phyloP scores from a whole-genome alignment of 1,284 basidiomycete genomes.

The Apiotrichum porosum region DNA sequence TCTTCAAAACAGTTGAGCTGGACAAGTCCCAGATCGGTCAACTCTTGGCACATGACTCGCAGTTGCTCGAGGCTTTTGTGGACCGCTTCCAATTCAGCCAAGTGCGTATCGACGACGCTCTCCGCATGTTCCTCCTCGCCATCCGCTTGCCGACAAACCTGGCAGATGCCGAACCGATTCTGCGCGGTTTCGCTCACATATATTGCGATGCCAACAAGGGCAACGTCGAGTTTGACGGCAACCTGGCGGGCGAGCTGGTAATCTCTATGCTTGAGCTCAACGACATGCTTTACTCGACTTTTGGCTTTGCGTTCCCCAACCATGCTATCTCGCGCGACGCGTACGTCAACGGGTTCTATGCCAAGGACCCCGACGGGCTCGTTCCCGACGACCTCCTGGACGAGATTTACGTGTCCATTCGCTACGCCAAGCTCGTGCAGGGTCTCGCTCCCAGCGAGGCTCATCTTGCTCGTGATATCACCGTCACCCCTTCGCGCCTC shows the following conservation, averaged over 20 bases:
- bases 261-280: slow-evolving; percentile 70
- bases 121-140: slow-evolving; percentile 81
- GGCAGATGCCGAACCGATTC: slow-evolving; percentile 57
- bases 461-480: slow-evolving; percentile 49
- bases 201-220: slow-evolving; percentile 87
- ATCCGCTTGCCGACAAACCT: slow-evolving; percentile 62
- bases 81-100: slow-evolving; percentile 79
- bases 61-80: slow-evolving; percentile 74
- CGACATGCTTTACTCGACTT: slow-evolving; percentile 43
- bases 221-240: slow-evolving; percentile 69
- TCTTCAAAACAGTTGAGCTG: slow-evolving; percentile 79
- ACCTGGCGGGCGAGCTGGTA: slow-evolving; percentile 70
- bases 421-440: slow-evolving; percentile 65
- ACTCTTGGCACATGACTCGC: slow-evolving; percentile 70
- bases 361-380: slow-evolving; percentile 62
- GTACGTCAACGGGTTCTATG: slow-evolving; percentile 72
- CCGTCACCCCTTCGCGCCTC: slow-evolving; percentile 62
- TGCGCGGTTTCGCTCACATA: slow-evolving; percentile 68
- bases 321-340: slow-evolving; percentile 62
- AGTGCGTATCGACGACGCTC: slow-evolving; percentile 78
- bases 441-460: slow-evolving; percentile 54
- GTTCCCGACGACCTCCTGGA: slow-evolving; percentile 69
- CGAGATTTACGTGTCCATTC: slow-evolving; percentile 71
- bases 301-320: slow-evolving; percentile 59
- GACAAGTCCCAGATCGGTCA: slow-evolving; percentile 77